Evolutionary conservation across 2,329 filamentous ascomycete species (phyloP).

Genomic region (Epichloe gansuensis): DNA sequence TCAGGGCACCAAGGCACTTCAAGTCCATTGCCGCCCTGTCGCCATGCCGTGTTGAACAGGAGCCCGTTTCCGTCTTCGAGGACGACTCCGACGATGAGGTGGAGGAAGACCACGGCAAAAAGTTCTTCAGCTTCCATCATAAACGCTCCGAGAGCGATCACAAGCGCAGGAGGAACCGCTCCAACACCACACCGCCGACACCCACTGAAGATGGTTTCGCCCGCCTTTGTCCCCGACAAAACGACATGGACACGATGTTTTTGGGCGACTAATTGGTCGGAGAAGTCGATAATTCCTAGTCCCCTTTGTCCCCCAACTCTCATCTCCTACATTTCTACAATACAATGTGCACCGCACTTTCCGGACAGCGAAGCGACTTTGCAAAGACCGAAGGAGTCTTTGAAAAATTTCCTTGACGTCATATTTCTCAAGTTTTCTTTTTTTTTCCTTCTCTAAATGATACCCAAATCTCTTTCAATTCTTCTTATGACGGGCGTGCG

Average conservation of each 20-base stretch:
- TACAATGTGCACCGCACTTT: neutral
- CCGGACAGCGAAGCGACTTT: neutral
- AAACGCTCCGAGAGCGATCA: constrained; percentile 24
- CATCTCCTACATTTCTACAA: neutral
- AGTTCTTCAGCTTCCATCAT: constrained; percentile 33
- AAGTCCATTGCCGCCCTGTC: constrained; percentile 15
- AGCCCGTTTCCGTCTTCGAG: constrained; percentile 35
- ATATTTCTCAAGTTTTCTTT: too few species aligned
- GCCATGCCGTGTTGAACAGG: constrained; percentile 13
- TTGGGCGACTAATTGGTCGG: constrained; percentile 26
- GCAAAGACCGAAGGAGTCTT: neutral
- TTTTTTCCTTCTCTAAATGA: too few species aligned
- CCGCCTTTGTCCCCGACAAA: constrained; percentile 10
- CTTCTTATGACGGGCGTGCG: neutral
- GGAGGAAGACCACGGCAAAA: constrained; percentile 10
- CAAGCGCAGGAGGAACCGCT: constrained; percentile 7
- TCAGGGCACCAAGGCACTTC: constrained; percentile 13
- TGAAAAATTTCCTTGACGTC: neutral
- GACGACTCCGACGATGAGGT: constrained; percentile 31
- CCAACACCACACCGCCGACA: neutral
- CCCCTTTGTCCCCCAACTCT: neutral
- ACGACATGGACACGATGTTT: constrained; percentile 21
- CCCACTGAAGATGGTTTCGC: neutral
- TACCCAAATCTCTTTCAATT: neutral
- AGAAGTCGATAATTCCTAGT: constrained; percentile 12